Evolutionary conservation across 331 rosid genomes (phyloP).

Genomic region (Malus hybrid): DNA sequence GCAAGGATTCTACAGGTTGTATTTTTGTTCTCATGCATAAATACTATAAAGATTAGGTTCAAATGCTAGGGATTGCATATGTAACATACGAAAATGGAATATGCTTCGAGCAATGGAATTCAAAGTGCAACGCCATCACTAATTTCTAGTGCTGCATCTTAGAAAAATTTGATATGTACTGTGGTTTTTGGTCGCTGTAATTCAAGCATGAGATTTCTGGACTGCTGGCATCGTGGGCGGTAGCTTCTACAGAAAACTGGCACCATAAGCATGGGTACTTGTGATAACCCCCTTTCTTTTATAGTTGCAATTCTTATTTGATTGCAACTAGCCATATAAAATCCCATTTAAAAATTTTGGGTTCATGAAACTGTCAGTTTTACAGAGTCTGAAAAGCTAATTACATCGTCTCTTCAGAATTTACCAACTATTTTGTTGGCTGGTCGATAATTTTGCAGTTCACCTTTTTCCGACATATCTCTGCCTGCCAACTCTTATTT

Average conservation of each 20-base stretch:
- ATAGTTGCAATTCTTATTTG: not conserved
- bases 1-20: not conserved
- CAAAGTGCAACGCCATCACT: not conserved
- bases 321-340: not conserved
- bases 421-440: not conserved
- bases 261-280: not conserved
- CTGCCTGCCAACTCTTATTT: not conserved
- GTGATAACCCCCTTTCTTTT: not conserved
- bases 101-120: not conserved
- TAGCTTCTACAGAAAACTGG: not conserved
- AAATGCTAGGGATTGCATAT: not conserved
- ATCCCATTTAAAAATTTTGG: not conserved
- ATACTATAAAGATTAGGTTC: not conserved
- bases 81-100: not conserved
- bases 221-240: not conserved
- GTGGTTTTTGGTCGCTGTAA: not conserved
- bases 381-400: not conserved
- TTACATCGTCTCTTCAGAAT: not conserved
- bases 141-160: not conserved
- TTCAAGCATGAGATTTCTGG: not conserved
- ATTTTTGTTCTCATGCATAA: not conserved
- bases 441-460: not conserved
- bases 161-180: not conserved
- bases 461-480: not conserved
- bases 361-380: not conserved